Percentiles rank a stretch among this genome's conserved stretches.
phyloP scores from a whole-genome alignment of 129 eudicot species.

The Saposhnikovia divaricata region DNA sequence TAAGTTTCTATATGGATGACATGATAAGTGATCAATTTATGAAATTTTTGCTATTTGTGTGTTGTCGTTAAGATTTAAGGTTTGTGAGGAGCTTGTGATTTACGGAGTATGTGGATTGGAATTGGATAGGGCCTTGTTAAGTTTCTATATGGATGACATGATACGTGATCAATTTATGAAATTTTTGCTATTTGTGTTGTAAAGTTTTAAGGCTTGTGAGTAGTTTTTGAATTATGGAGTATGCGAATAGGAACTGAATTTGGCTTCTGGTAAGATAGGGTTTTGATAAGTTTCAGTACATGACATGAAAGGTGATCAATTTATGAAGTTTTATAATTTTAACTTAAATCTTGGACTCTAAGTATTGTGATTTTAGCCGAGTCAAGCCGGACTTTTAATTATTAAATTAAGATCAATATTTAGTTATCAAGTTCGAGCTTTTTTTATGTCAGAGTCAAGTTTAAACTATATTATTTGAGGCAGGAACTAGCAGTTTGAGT shows the following conservation, averaged over 20 bases:
- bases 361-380: background rate
- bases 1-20: background rate
- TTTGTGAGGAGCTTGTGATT: background rate
- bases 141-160: background rate
- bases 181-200: background rate
- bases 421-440: background rate
- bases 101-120: background rate
- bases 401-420: too few species aligned
- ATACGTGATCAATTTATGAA: background rate
- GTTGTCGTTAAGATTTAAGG: background rate
- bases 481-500: background rate
- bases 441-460: too few species aligned
- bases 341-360: background rate
- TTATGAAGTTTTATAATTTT: background rate
- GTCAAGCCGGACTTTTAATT: background rate
- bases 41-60: background rate
- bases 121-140: background rate
- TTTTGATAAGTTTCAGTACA: background rate
- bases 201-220: too few species aligned
- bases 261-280: background rate
- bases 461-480: background rate
- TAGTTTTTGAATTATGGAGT: background rate
- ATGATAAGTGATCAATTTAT: background rate
- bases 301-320: background rate
- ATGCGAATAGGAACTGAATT: background rate